Conservation (phyloP, 2,329 filamentous ascomycete genomes). For the Myriangium duriaei region DNA sequence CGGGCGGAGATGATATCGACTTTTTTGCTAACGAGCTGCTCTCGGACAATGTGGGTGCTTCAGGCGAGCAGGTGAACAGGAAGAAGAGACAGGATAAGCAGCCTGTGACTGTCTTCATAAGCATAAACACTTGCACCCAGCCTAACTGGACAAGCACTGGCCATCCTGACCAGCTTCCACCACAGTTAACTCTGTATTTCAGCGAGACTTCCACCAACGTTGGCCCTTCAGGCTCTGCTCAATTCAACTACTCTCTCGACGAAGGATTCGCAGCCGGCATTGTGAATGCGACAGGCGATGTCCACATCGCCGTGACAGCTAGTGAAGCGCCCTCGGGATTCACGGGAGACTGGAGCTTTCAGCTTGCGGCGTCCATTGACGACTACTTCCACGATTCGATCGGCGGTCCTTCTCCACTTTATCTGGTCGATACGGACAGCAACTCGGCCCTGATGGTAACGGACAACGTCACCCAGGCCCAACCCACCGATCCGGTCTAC, state of each 20-base stretch:
- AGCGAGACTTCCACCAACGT: constrained; percentile 42
- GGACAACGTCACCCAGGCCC: constrained; percentile 50
- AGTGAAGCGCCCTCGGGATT: constrained; percentile 50
- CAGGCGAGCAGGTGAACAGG: constrained; percentile 3
- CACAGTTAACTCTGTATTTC: constrained; percentile 68
- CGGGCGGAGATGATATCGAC: constrained; percentile 4
- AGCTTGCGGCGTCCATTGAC: constrained; percentile 74
- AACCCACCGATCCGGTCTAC: constrained; percentile 36
- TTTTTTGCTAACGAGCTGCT: background rate
- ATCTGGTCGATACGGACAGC: constrained; percentile 76
- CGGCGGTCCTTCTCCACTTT: constrained; percentile 45
- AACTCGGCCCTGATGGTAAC: constrained; percentile 69
- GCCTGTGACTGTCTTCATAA: constrained; percentile 55
- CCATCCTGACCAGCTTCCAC: constrained; percentile 30
- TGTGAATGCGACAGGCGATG: constrained; percentile 48
- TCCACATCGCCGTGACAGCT: constrained; percentile 68
- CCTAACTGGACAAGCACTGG: constrained; percentile 45
- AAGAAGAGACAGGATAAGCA: constrained; percentile 15
- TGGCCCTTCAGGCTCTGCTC: constrained; percentile 19
- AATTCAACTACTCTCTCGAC: constrained; percentile 41
- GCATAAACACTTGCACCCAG: constrained; percentile 74
- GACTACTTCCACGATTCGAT: constrained; percentile 58
- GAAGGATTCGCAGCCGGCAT: constrained; percentile 59
- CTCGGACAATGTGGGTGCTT: background rate
- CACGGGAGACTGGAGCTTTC: constrained; percentile 60